Conservation (phyloP, 345 rosid species). For the Psidium friedrichsthalianum region DNA sequence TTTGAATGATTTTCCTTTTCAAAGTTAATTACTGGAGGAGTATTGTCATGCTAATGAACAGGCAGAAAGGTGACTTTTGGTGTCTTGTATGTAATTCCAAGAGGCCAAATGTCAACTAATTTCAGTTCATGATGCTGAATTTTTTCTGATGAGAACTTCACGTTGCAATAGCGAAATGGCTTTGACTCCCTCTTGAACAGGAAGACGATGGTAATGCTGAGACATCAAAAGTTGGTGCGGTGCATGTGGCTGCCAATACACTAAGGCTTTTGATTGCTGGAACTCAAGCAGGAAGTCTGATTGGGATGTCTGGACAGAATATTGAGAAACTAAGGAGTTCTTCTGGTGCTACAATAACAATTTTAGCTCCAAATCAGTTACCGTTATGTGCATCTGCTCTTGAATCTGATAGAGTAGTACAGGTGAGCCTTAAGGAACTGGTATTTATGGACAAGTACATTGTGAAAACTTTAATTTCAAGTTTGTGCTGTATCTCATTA, state of each 20-base stretch:
- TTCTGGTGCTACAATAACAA: slow-evolving; percentile 42
- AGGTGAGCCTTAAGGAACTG: slow-evolving; percentile 17
- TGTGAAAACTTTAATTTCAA: neutral
- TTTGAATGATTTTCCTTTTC: neutral
- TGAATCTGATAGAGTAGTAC: slow-evolving; percentile 64
- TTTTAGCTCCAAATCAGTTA: slow-evolving; percentile 55
- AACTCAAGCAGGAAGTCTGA: slow-evolving; percentile 51
- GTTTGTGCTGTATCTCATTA: neutral
- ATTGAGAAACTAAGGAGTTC: slow-evolving; percentile 54
- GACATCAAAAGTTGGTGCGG: slow-evolving; percentile 18
- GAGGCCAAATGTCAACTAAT: neutral
- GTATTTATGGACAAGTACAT: neutral
- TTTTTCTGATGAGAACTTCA: neutral
- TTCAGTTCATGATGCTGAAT: neutral
- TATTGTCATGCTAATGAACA: neutral
- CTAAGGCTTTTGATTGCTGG: slow-evolving; percentile 54
- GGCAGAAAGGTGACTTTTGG: neutral
- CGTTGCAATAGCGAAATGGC: neutral
- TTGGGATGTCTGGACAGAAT: slow-evolving; percentile 53
- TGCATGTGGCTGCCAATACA: slow-evolving; percentile 54
- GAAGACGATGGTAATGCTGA: slow-evolving; percentile 35
- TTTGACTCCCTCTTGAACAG: slow-evolving; percentile 11
- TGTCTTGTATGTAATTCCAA: neutral
- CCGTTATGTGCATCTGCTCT: slow-evolving; percentile 58
- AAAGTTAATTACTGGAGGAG: neutral